These are phyloP conservation scores for Saccharomycopsis fermentans DNA, from an alignment of 805 yeast genomes.

Conservation along the genomic window DNA sequence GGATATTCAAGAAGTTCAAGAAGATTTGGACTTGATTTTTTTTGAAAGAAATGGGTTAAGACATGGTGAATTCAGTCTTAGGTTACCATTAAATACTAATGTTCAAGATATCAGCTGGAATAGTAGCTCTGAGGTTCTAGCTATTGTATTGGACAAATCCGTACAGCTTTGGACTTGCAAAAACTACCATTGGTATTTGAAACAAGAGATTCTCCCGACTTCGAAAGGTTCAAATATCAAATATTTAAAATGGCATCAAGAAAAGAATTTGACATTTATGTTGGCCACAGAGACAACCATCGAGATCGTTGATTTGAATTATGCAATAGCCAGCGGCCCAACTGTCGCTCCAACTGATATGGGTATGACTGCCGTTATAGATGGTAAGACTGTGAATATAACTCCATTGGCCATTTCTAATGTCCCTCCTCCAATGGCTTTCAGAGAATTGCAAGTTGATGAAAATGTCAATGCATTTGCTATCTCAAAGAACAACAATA, in stretches of 20 bases:
- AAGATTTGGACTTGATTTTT: slow-evolving; percentile 46
- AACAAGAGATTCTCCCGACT: slow-evolving; percentile 48
- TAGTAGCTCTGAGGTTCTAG: slow-evolving; percentile 64
- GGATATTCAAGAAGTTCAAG: slow-evolving; percentile 37
- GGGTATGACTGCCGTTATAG: slow-evolving; percentile 75
- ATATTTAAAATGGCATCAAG: slow-evolving; percentile 77
- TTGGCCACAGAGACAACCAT: slow-evolving; percentile 44
- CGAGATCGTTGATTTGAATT: slow-evolving; percentile 59
- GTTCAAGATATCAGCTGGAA: slow-evolving; percentile 67
- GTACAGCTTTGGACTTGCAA: slow-evolving; percentile 87
- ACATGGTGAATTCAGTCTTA: slow-evolving; percentile 72
- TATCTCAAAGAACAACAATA: slow-evolving; percentile 46
- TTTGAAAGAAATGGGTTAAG: slow-evolving; percentile 91
- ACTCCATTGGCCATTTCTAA: slow-evolving; percentile 81
- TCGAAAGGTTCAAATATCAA: slow-evolving; percentile 23
- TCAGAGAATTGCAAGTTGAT: slow-evolving; percentile 49
- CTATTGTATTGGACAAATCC: slow-evolving; percentile 48
- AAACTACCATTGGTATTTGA: slow-evolving; percentile 93
- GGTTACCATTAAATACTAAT: slow-evolving; percentile 42
- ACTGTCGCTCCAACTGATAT: slow-evolving; percentile 54
- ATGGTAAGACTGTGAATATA: slow-evolving; percentile 57
- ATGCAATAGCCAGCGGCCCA: slow-evolving; percentile 58
- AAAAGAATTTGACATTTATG: slow-evolving; percentile 68
- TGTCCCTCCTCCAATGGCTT: slow-evolving; percentile 91
- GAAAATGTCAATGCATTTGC: slow-evolving; percentile 56